Conservation (phyloP, 129 eudicot genomes). For the Apium graveolens region DNA sequence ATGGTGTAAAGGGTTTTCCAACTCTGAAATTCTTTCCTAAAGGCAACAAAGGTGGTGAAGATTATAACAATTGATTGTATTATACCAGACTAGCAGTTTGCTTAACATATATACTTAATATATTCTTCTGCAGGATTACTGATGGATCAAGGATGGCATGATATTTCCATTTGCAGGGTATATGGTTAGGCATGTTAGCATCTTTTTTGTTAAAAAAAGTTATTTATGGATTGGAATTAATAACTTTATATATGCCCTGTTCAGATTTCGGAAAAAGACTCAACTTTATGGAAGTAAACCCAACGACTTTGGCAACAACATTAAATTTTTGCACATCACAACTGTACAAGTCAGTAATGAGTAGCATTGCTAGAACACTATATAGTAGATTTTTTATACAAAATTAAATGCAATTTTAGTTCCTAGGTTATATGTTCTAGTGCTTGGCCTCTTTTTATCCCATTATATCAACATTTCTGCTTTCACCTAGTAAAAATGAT, state of each 20-base stretch:
- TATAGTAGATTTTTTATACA: background rate
- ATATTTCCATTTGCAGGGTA: slow-evolving; percentile 68
- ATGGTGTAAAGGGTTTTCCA: slow-evolving; percentile 59
- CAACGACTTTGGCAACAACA: slow-evolving; percentile 28
- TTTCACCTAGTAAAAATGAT: background rate
- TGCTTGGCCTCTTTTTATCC: background rate
- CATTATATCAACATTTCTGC: no score
- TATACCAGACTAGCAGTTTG: slow-evolving; percentile 1
- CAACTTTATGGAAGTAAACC: slow-evolving; percentile 74
- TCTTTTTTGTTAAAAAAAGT: background rate
- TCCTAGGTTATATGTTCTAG: background rate
- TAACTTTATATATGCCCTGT: slow-evolving; percentile 7
- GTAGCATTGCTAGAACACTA: background rate
- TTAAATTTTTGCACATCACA: background rate
- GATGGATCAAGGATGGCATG: slow-evolving; percentile 93
- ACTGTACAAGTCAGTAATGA: background rate
- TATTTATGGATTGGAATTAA: background rate
- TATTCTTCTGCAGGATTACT: slow-evolving; percentile 61
- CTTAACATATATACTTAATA: background rate
- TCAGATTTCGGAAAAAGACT: slow-evolving; percentile 81
- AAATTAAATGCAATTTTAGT: background rate
- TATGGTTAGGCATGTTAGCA: slow-evolving; percentile 46
- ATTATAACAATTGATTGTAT: slow-evolving; percentile 10
- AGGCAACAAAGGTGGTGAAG: slow-evolving; percentile 83
- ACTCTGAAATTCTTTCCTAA: slow-evolving; percentile 81